A percentile compares a stretch with the other conserved stretches of the same genome.
Evolutionary conservation across 2,329 filamentous ascomycete genomes (phyloP).

Genomic region (Monosporascus cannonballus): DNA sequence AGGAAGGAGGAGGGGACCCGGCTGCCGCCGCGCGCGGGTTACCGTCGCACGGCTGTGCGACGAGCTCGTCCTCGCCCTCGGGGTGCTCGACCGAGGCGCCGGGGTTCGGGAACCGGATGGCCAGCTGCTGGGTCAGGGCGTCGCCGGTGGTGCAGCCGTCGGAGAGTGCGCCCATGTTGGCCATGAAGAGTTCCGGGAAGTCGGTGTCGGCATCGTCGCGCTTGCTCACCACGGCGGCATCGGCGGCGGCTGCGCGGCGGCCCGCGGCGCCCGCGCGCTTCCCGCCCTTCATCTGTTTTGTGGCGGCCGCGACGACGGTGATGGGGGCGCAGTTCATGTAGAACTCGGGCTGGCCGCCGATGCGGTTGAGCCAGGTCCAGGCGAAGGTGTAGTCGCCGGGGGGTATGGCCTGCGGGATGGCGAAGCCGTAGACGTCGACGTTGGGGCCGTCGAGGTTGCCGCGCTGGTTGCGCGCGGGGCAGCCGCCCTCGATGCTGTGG

Average conservation of each 20-base stretch:
- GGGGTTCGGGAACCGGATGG: constrained; percentile 56
- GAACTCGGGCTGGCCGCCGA: constrained; percentile 65
- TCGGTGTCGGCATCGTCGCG: constrained; percentile 31
- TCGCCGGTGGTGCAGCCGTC: constrained; percentile 50
- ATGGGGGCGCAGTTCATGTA: constrained; percentile 73
- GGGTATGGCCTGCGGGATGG: constrained; percentile 51
- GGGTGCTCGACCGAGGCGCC: constrained; percentile 46
- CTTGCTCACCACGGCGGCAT: constrained; percentile 4
- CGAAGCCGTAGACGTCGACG: constrained; percentile 47
- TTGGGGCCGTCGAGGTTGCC: constrained; percentile 43
- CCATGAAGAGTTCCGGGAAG: constrained; percentile 64
- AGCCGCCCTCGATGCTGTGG: constrained; percentile 64
- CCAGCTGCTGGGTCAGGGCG: constrained; percentile 30
- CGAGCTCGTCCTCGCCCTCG: constrained; percentile 26
- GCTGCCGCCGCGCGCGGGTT: constrained; percentile 17
- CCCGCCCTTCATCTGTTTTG: constrained; percentile 10
- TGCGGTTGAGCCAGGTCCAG: constrained; percentile 68
- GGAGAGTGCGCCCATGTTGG: constrained; percentile 46
- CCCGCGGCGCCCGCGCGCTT: constrained; percentile 8
- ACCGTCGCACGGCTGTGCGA: constrained; percentile 24
- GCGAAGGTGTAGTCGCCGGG: constrained; percentile 62
- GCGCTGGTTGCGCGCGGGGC: constrained; percentile 45
- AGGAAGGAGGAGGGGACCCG: neutral
- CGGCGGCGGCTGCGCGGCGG: constrained; percentile 5
- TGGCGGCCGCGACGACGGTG: constrained; percentile 34